Conservation (phyloP, 139 green algal species). For the Chlorella sp. region DNA sequence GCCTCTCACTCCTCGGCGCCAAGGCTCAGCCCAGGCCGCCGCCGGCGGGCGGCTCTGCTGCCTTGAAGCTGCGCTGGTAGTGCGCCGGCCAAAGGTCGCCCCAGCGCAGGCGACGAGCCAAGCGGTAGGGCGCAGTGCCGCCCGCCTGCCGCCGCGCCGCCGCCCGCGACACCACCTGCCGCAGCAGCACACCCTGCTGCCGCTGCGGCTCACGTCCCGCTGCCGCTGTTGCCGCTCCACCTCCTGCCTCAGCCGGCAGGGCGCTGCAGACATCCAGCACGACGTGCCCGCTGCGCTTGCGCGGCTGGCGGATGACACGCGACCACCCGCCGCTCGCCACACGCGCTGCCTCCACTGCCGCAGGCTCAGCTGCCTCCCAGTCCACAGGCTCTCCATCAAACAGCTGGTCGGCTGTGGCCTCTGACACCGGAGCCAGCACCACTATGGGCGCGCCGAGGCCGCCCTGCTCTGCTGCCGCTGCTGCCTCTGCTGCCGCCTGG, state of each 20-base stretch:
- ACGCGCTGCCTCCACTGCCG: constrained; percentile 5
- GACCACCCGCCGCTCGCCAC: constrained; percentile 38
- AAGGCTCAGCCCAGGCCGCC: neutral
- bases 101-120: constrained; percentile 65
- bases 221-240: neutral
- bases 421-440: constrained; percentile 3
- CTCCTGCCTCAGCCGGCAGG: neutral
- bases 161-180: constrained; percentile 60
- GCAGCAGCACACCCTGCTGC: constrained; percentile 41
- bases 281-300: constrained; percentile 69
- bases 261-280: constrained; percentile 76
- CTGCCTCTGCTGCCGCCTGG: neutral
- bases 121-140: constrained; percentile 57
- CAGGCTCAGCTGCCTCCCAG: constrained; percentile 24
- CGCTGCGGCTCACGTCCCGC: neutral
- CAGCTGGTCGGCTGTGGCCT: constrained; percentile 10
- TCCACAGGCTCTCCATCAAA: neutral
- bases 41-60: constrained; percentile 20
- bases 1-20: too few relatives aligned
- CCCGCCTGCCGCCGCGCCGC: constrained; percentile 41
- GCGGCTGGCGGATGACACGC: constrained; percentile 55
- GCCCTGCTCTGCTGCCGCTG: neutral
- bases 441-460: neutral
- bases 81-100: constrained; percentile 76
- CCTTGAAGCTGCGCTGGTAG: constrained; percentile 43